These are phyloP conservation scores for Grifola frondosa DNA, from an alignment of 1,284 basidiomycete genomes.

Conservation along the genomic window DNA sequence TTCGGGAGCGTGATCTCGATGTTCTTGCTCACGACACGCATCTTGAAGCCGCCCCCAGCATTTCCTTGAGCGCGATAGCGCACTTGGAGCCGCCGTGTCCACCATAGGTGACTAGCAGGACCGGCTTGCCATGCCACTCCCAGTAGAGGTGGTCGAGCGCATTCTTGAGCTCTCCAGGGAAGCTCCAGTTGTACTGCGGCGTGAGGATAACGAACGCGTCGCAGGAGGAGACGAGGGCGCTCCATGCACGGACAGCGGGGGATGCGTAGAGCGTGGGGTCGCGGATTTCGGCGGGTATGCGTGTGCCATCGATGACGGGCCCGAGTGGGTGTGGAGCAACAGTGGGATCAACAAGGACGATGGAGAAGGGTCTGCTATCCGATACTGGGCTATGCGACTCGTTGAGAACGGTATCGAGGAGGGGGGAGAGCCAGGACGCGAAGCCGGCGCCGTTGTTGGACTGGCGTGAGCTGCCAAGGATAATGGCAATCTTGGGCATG, in stretches of 20 bases:
- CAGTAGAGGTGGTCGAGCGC: conserved; percentile 32
- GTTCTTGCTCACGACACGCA: conserved; percentile 19
- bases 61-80: conserved; percentile 19
- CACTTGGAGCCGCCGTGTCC: conserved; percentile 22
- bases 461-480: conserved; percentile 29
- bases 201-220: conserved; percentile 27
- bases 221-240: conserved; percentile 26
- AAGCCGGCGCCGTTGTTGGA: conserved; percentile 28
- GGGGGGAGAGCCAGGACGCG: conserved; percentile 26
- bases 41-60: conserved; percentile 24
- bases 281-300: conserved; percentile 25
- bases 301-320: conserved; percentile 26
- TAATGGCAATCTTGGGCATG: conserved; percentile 26
- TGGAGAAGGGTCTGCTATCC: conserved; percentile 6
- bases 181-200: conserved; percentile 32
- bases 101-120: conserved; percentile 29
- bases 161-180: conserved; percentile 33
- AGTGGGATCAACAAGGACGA: conserved; percentile 26
- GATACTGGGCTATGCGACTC: not conserved
- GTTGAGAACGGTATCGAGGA: conserved; percentile 24
- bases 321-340: conserved; percentile 27
- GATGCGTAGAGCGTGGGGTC: conserved; percentile 26
- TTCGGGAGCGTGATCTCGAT: conserved; percentile 24
- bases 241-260: conserved; percentile 27
- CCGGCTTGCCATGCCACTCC: conserved; percentile 32